phyloP scores from a whole-genome alignment of 2,329 filamentous ascomycete genomes.

The Pezicula carpinea region DNA sequence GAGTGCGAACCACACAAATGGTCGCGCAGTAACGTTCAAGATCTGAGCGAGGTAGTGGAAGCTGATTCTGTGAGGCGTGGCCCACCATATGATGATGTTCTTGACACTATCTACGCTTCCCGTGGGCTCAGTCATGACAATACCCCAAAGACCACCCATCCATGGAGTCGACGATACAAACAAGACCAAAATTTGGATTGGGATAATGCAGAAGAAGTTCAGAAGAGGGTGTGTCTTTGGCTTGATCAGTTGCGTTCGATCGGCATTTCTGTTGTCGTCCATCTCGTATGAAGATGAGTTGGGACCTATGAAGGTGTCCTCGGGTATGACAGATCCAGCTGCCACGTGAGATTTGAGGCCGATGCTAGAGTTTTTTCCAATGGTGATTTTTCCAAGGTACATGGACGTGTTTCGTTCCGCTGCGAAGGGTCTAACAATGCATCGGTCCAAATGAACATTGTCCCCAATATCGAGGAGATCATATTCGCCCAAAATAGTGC shows the following conservation, averaged over 20 bases:
- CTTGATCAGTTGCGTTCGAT: constrained; percentile 38
- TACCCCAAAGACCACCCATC: constrained; percentile 39
- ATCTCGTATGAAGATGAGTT: constrained; percentile 55
- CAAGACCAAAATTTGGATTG: constrained; percentile 35
- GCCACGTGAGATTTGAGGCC: constrained; percentile 46
- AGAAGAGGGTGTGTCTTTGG: constrained; percentile 42
- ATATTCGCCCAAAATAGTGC: constrained; percentile 46
- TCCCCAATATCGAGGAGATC: constrained; percentile 52
- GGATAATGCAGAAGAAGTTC: constrained; percentile 36
- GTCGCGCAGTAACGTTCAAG: constrained; percentile 25
- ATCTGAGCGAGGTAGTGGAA: constrained; percentile 46
- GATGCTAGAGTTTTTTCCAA: constrained; percentile 43
- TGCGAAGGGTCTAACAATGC: constrained; percentile 47
- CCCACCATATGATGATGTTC: constrained; percentile 45
- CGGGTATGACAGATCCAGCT: constrained; percentile 43
- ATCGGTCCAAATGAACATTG: constrained; percentile 41
- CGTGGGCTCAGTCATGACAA: constrained; percentile 36
- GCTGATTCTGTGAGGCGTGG: constrained; percentile 38
- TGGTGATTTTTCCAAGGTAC: constrained; percentile 47
- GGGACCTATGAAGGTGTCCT: constrained; percentile 47
- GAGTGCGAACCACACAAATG: constrained; percentile 11
- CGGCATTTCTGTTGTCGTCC: constrained; percentile 40
- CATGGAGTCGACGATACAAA: constrained; percentile 42
- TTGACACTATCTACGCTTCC: constrained; percentile 32
- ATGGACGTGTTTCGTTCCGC: constrained; percentile 53